These are phyloP conservation scores for Cladosporium sp. DNA, from an alignment of 2,329 filamentous ascomycete genomes.

Conservation along the genomic window DNA sequence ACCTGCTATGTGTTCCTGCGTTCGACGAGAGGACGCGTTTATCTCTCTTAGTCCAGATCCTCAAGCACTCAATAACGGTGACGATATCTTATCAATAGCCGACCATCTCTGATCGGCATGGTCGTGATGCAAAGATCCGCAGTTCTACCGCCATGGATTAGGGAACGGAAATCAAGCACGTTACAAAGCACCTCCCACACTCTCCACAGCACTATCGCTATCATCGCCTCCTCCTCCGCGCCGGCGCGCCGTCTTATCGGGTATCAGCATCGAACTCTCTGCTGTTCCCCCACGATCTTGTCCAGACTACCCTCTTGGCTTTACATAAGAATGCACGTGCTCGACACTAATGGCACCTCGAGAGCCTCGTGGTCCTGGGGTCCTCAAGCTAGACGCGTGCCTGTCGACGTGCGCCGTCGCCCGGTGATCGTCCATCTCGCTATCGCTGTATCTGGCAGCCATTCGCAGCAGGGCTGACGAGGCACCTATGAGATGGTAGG, in stretches of 20 bases:
- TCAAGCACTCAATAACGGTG: too few relatives aligned
- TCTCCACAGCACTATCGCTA: neutral
- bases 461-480: neutral
- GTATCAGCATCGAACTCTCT: neutral
- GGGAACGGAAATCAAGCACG: neutral
- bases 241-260: neutral
- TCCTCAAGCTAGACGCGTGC: neutral
- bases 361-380: neutral
- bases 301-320: neutral
- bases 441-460: conserved; percentile 1
- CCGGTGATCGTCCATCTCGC: neutral
- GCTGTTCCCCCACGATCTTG: neutral
- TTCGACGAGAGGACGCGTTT: too few relatives aligned
- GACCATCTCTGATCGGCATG: too few relatives aligned
- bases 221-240: neutral
- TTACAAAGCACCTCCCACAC: neutral
- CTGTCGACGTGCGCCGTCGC: neutral
- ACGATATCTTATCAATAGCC: too few relatives aligned
- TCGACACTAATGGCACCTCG: neutral
- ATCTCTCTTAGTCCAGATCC: too few relatives aligned
- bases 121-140: neutral
- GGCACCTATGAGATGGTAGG: neutral
- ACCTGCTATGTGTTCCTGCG: too few relatives aligned
- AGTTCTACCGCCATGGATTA: neutral
- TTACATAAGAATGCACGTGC: conserved; percentile 8